Evolutionary conservation across 495 filamentous ascomycete species (phyloP).

Genomic region (Penicillium macrosclerotiorum): DNA sequence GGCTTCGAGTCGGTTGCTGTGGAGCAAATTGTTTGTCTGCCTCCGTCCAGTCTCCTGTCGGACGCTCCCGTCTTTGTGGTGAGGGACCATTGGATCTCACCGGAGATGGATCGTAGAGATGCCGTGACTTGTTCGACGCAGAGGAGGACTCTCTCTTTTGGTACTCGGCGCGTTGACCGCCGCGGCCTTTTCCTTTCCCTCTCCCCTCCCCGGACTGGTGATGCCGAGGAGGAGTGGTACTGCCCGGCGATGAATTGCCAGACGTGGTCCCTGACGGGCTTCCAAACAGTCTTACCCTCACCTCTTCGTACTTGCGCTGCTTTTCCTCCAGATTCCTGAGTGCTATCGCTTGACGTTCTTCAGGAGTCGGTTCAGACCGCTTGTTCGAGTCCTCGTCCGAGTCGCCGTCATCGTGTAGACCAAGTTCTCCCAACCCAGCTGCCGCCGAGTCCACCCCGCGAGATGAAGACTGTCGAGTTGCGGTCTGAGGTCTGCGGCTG

Average conservation of each 20-base stretch:
- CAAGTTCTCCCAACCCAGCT: slow-evolving; percentile 57
- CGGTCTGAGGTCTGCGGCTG: slow-evolving; percentile 69
- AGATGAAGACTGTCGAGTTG: slow-evolving; percentile 31
- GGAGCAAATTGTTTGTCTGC: slow-evolving; percentile 44
- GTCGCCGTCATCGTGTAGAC: slow-evolving; percentile 59
- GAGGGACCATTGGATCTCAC: slow-evolving; percentile 57
- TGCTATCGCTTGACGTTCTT: slow-evolving; percentile 71
- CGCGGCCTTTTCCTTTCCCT: slow-evolving; percentile 40
- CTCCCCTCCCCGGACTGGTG: slow-evolving; percentile 33
- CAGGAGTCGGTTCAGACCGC: slow-evolving; percentile 56
- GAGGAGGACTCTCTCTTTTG: slow-evolving; percentile 51
- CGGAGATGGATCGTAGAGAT: slow-evolving; percentile 73
- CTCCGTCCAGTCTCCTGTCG: slow-evolving; percentile 32
- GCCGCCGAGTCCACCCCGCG: slow-evolving; percentile 43
- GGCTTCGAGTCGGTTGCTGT: slow-evolving; percentile 62
- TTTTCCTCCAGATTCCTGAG: slow-evolving; percentile 81
- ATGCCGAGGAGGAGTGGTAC: slow-evolving; percentile 60
- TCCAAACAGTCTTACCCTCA: slow-evolving; percentile 79
- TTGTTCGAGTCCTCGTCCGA: slow-evolving; percentile 63
- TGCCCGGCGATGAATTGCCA: slow-evolving; percentile 57
- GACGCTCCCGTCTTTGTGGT: slow-evolving; percentile 49
- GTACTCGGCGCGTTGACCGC: slow-evolving; percentile 33
- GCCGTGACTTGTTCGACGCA: slow-evolving; percentile 39
- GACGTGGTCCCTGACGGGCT: slow-evolving; percentile 46
- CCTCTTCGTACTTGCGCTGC: slow-evolving; percentile 83